A percentile compares a stretch with the other conserved stretches of the same genome.
Evolutionary conservation across 2,329 filamentous ascomycete genomes (phyloP).

Genomic region (Plenodomus lindquistii): DNA sequence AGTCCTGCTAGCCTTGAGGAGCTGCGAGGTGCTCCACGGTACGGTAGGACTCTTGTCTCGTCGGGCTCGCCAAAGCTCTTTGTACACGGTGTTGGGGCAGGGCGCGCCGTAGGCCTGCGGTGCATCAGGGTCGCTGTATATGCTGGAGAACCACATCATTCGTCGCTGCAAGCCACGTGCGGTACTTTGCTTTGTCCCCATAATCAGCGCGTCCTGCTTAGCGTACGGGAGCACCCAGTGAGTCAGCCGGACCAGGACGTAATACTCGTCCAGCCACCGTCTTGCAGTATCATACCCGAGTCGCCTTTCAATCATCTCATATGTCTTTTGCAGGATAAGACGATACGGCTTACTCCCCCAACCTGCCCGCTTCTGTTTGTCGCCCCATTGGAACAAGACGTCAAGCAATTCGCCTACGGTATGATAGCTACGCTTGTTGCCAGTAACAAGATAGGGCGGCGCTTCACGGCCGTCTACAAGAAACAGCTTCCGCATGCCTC

Average conservation of each 20-base stretch:
- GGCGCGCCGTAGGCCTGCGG: too few relatives aligned
- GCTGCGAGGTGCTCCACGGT: too few relatives aligned
- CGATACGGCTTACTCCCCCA: slow-evolving; percentile 3
- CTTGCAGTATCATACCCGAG: slow-evolving; percentile 1
- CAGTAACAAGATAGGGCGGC: too few relatives aligned
- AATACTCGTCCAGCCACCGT: slow-evolving; percentile 4
- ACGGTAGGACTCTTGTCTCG: too few relatives aligned
- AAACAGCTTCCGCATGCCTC: too few relatives aligned
- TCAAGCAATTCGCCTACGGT: neutral
- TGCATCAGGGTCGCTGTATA: neutral
- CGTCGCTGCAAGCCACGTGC: neutral
- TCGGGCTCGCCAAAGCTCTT: too few relatives aligned
- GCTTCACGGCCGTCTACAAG: too few relatives aligned
- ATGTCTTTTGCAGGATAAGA: slow-evolving; percentile 3
- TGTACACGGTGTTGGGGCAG: too few relatives aligned
- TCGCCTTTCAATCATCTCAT: slow-evolving; percentile 2
- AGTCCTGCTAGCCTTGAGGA: too few relatives aligned
- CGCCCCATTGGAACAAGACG: slow-evolving; percentile 4
- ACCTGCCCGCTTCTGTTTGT: neutral
- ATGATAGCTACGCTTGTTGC: too few relatives aligned
- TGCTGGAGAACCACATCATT: slow-evolving; percentile 6
- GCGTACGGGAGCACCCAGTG: slow-evolving; percentile 5
- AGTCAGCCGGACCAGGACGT: slow-evolving; percentile 2
- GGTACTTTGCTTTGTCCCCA: slow-evolving; percentile 1
- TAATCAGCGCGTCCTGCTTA: slow-evolving; percentile 1